Base-by-base conservation (phyloP, 2,329 filamentous ascomycete genomes). In the Triangularia setosa region DNA sequence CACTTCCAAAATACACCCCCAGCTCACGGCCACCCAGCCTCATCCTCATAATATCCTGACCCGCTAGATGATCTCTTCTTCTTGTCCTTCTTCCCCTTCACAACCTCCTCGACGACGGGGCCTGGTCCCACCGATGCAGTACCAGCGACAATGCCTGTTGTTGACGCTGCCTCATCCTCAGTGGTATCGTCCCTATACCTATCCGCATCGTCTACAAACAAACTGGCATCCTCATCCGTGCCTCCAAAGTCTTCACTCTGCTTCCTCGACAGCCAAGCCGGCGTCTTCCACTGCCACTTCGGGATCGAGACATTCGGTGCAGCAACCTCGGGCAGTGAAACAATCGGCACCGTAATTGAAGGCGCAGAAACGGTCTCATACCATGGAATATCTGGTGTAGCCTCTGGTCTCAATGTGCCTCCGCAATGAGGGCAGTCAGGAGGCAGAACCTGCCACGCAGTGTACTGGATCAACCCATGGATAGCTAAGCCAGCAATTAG, bases 391-490 rank as follows among this genome's bases (percentile, higher is more conserved):
- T 74, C 65, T 16, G 77, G 77, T n/a, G 76, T 63, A n/a, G 72
- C 67, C 4, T 68, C 68, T 1, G 78, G 77, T 6, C 78, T 76
- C 14, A 80, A 72, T 5, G 73, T 72, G 62, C 70, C 72, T 58
- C 74, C 74, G 71, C 79, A 80, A 67, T 79, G 73, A 3, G 78
- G 78, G 63, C 79, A 80, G 63, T 79, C 73, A 28, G 75, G 70
- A 3, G 76, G 75, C 1, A 80, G 73, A 35, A 72, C 71, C 58
- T 75, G 76, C 76, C 75, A 79, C 28, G 77, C 77, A 24, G 76
- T 68, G 70, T 74, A 79, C 66, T 78, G 77, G 59, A 76, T 71
- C 60, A 79, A 70, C 61, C 72, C 72, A 64, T 74, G 74, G 57
- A 81, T 69, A 40, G 78, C 78, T 59, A 79, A 72, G 18, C 78